Evolutionary conservation across 441 rosid genomes (phyloP).

Genomic region (Bocquillonia castaneifolia): DNA sequence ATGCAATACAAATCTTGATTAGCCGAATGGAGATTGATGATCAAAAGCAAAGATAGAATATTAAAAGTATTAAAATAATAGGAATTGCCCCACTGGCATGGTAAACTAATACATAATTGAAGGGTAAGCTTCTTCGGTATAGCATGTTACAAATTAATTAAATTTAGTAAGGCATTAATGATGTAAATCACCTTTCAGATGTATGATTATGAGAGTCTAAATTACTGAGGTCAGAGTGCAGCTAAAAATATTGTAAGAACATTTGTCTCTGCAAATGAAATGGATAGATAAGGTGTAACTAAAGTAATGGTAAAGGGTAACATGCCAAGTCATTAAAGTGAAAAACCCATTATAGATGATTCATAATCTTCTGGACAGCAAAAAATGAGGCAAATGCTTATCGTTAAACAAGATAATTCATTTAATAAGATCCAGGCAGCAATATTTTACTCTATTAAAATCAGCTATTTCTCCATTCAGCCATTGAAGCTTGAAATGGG

Average conservation of each 20-base stretch:
- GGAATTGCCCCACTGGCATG: background rate
- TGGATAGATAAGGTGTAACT: background rate
- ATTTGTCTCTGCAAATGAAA: background rate
- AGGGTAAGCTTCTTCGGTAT: background rate
- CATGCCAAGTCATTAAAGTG: background rate
- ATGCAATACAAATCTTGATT: conserved; percentile 14
- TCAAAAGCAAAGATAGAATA: background rate
- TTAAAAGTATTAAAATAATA: background rate
- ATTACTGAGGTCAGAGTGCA: background rate
- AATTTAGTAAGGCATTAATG: background rate
- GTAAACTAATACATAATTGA: background rate
- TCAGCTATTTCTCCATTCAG: background rate
- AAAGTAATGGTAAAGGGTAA: background rate
- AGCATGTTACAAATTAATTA: background rate
- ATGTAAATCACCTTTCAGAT: background rate
- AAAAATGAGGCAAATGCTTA: background rate
- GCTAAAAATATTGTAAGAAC: background rate
- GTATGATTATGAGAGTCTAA: background rate
- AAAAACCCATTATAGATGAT: background rate
- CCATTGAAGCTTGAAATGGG: background rate
- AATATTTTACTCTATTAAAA: too few species aligned
- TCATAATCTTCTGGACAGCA: background rate
- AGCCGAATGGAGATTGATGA: conserved; percentile 5
- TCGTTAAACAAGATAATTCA: background rate
- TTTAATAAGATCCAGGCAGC: background rate